A percentile compares a stretch with the other conserved stretches of the same genome.
These are phyloP conservation scores for Gigaspora rosea DNA, from an alignment of 192 early-diverging fungal species.

Conservation along the genomic window DNA sequence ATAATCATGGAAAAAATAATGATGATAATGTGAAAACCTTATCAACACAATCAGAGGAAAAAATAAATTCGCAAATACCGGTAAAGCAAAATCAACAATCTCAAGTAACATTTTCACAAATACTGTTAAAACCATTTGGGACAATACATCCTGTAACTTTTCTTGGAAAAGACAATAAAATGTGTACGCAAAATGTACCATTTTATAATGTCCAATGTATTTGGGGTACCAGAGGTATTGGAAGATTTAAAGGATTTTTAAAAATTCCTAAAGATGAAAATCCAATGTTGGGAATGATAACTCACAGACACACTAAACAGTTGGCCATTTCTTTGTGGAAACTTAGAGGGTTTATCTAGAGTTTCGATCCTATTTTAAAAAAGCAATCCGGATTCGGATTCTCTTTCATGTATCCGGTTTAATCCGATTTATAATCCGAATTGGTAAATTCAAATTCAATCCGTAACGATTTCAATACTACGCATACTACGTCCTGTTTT, in stretches of 20 bases:
- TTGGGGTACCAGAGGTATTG: constrained; percentile 2
- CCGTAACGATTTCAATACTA: too few relatives aligned
- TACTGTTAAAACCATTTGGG: not conserved
- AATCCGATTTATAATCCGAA: too few relatives aligned
- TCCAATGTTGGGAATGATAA: constrained; percentile 4
- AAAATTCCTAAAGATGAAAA: not conserved
- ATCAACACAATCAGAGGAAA: not conserved
- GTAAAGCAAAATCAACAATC: too few relatives aligned
- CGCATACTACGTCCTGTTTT: too few relatives aligned
- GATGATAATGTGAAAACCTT: not conserved
- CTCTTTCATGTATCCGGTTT: too few relatives aligned
- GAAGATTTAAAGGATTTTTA: not conserved
- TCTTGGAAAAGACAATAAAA: not conserved
- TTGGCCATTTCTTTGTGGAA: constrained; percentile 5
- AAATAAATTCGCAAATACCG: not conserved
- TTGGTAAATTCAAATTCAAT: too few relatives aligned
- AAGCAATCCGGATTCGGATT: too few relatives aligned
- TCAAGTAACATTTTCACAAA: not conserved
- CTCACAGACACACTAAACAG: not conserved
- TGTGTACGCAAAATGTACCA: not conserved
- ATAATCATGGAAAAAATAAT: not conserved
- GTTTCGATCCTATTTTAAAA: too few relatives aligned
- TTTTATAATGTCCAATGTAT: constrained; percentile 9
- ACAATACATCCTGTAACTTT: not conserved
- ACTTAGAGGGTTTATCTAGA: not conserved